phyloP scores from a whole-genome alignment of 2,329 filamentous ascomycete genomes.

The Furcasterigmium furcatum region DNA sequence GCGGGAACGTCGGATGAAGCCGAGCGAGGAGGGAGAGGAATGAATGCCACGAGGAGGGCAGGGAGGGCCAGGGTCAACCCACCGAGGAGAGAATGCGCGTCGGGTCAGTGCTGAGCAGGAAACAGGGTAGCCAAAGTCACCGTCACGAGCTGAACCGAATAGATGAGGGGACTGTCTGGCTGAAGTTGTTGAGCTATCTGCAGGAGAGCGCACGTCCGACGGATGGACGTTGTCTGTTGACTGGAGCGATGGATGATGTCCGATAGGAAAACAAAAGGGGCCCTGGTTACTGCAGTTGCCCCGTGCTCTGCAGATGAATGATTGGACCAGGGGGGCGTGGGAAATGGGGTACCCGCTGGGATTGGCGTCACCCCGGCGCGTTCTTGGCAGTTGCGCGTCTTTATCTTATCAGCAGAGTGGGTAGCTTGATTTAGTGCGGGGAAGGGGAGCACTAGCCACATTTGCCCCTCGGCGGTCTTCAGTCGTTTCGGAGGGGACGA shows the following conservation, averaged over 20 bases:
- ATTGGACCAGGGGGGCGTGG: background rate
- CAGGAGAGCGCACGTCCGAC: background rate
- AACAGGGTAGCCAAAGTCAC: too few relatives aligned
- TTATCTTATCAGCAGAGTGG: background rate
- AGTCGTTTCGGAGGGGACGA: background rate
- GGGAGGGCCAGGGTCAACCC: too few relatives aligned
- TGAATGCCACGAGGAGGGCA: too few relatives aligned
- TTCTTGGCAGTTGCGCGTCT: background rate
- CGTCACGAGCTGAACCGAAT: too few relatives aligned
- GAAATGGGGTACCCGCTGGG: too few relatives aligned
- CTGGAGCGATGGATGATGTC: background rate
- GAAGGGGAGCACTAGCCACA: conserved; percentile 1
- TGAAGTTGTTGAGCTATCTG: background rate
- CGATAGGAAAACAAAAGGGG: conserved; percentile 2
- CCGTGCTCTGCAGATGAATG: background rate
- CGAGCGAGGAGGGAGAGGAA: conserved; percentile 1
- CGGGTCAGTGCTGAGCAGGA: too few relatives aligned
- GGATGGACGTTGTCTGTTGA: background rate
- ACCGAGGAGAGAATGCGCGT: too few relatives aligned
- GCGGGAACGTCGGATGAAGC: conserved; percentile 2
- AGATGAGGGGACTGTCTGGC: too few relatives aligned
- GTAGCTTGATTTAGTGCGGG: background rate
- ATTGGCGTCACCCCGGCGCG: background rate
- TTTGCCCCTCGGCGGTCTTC: background rate
- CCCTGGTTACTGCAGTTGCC: conserved; percentile 3